These are phyloP conservation scores for Tricholoma matsutake DNA, from an alignment of 768 basidiomycete genomes.

Conservation along the genomic window DNA sequence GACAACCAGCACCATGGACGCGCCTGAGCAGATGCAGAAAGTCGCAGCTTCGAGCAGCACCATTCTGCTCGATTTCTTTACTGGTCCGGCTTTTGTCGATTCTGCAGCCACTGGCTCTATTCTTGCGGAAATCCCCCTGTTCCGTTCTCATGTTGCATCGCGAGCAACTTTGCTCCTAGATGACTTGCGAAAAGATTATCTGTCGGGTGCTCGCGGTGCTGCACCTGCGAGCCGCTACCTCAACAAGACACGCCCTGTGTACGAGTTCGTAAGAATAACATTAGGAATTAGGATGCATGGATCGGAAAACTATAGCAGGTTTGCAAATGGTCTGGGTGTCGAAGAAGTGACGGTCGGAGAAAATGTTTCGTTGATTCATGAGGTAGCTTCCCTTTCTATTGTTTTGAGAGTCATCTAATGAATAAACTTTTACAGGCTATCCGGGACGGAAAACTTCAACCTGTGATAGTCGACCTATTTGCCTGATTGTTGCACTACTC, in stretches of 20 bases:
- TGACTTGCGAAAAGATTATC: conserved; percentile 50
- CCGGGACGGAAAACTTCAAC: conserved; percentile 50
- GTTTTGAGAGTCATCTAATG: background rate
- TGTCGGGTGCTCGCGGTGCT: conserved; percentile 53
- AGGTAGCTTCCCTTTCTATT: conserved; percentile 42
- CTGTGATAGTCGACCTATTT: conserved; percentile 41
- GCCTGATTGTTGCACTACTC: conserved; percentile 16
- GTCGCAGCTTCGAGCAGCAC: conserved; percentile 62
- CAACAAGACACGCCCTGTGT: conserved; percentile 66
- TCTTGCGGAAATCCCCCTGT: conserved; percentile 42
- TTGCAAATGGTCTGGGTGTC: conserved; percentile 60
- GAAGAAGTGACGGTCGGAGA: conserved; percentile 70
- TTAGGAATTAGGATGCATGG: conserved; percentile 84
- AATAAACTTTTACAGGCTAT: conserved; percentile 35
- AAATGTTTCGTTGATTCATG: conserved; percentile 72
- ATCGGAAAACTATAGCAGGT: conserved; percentile 61
- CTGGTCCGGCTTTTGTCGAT: conserved; percentile 32
- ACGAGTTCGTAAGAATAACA: conserved; percentile 70
- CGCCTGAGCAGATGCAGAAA: conserved; percentile 61
- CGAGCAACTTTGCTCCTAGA: conserved; percentile 46
- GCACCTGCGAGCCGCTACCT: conserved; percentile 69
- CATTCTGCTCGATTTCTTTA: conserved; percentile 63
- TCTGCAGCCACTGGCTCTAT: conserved; percentile 26
- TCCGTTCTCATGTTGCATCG: conserved; percentile 52
- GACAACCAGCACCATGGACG: conserved; percentile 70